Evolutionary conservation across 2,329 filamentous ascomycete species (phyloP).

Genomic region (Clarireedia sp.): DNA sequence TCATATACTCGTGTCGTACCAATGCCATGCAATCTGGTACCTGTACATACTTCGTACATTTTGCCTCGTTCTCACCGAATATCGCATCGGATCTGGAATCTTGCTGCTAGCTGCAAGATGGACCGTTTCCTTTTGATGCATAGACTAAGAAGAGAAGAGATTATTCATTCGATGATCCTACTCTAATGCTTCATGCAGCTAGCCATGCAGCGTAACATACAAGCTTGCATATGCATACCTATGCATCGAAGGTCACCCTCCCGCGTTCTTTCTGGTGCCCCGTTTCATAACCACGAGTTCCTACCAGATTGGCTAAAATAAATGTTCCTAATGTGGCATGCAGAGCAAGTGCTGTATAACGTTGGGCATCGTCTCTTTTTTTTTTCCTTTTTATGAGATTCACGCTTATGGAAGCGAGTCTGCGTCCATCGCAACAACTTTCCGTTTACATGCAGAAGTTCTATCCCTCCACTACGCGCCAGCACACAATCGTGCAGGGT

Average conservation of each 20-base stretch:
- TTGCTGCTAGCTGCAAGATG: slow-evolving; percentile 5
- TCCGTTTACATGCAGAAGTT: neutral
- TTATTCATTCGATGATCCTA: neutral
- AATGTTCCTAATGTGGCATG: slow-evolving; percentile 1
- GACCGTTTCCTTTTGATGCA: neutral
- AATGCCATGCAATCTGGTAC: neutral
- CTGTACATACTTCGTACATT: neutral
- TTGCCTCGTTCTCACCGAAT: neutral
- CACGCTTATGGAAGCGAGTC: neutral
- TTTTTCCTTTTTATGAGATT: neutral
- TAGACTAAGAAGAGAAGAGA: too few relatives aligned
- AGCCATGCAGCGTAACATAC: slow-evolving; percentile 2
- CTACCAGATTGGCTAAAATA: slow-evolving; percentile 12
- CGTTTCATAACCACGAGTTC: slow-evolving; percentile 18
- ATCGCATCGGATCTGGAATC: too few relatives aligned
- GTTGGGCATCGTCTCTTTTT: slow-evolving; percentile 13
- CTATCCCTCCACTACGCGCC: neutral
- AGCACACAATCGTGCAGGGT: neutral
- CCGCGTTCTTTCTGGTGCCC: neutral
- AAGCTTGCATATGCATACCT: neutral
- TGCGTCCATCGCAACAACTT: neutral
- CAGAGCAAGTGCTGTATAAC: slow-evolving; percentile 6
- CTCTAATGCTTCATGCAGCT: neutral
- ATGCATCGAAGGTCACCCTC: slow-evolving; percentile 3
- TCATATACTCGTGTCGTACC: neutral